phyloP scores from a whole-genome alignment of 441 rosid genomes.

The Isatis lusitanica region DNA sequence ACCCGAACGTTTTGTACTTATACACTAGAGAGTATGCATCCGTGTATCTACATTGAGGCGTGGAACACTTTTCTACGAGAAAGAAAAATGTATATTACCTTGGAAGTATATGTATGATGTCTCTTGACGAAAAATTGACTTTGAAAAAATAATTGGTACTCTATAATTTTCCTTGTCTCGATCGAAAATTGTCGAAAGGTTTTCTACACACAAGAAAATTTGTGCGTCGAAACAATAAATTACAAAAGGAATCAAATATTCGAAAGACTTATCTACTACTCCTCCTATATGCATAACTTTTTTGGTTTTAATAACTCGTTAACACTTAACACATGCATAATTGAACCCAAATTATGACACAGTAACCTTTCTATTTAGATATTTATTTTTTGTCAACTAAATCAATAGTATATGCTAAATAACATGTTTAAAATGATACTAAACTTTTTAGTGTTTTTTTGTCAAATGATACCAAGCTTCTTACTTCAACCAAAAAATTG shows the following conservation, averaged over 20 bases:
- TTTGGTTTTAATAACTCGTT: too few relatives aligned
- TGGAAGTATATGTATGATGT: neutral
- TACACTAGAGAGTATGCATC: neutral
- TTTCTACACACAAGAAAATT: neutral
- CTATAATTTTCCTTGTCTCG: neutral
- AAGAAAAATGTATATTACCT: neutral
- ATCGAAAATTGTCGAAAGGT: neutral
- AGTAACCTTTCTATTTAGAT: too few relatives aligned
- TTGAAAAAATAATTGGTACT: neutral
- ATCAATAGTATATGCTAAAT: too few relatives aligned
- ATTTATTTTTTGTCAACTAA: too few relatives aligned
- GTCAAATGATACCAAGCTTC: too few relatives aligned
- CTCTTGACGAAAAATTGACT: neutral
- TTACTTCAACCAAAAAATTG: too few relatives aligned
- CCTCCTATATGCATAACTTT: neutral
- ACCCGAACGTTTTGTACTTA: neutral
- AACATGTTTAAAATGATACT: too few relatives aligned
- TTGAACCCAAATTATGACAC: too few relatives aligned
- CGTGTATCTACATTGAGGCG: neutral
- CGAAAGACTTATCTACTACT: conserved; percentile 11
- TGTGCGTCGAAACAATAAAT: neutral
- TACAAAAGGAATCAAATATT: neutral
- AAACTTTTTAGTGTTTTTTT: too few relatives aligned
- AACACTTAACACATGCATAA: too few relatives aligned
- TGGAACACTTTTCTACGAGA: conserved; percentile 7